These are phyloP conservation scores for Litsea cubeba DNA, from an alignment of 164 flowering plant species.

Conservation along the genomic window DNA sequence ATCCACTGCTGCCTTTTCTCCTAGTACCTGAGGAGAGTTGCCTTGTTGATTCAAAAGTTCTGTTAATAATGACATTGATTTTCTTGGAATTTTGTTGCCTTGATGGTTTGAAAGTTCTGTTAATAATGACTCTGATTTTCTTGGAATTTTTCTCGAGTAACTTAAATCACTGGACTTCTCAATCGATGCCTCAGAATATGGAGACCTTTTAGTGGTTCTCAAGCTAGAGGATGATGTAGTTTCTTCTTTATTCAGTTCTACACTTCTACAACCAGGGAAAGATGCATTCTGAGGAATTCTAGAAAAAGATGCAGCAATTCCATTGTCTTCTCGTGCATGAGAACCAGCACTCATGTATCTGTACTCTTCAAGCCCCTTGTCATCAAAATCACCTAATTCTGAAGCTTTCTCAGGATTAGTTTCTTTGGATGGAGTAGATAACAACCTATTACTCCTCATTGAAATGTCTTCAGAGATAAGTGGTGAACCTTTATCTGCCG, in stretches of 20 bases:
- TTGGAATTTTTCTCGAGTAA: conserved; percentile 37
- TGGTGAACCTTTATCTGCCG: conserved; percentile 13
- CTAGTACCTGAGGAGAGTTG: conserved; percentile 18
- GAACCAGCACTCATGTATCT: conserved; percentile 9
- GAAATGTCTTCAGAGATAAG: conserved; percentile 9
- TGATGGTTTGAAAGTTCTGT: conserved; percentile 21
- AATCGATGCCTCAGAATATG: conserved; percentile 20
- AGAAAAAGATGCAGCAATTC: neutral
- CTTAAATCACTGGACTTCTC: conserved; percentile 19
- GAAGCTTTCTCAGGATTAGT: conserved; percentile 12
- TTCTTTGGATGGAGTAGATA: conserved; percentile 21
- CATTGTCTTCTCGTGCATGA: neutral
- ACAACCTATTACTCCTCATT: conserved; percentile 5
- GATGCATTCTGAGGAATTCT: conserved; percentile 13
- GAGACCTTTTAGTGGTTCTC: conserved; percentile 23
- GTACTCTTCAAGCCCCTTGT: conserved; percentile 13
- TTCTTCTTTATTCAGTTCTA: conserved; percentile 14
- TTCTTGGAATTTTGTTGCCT: conserved; percentile 24
- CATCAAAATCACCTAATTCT: conserved; percentile 12
- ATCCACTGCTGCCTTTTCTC: conserved; percentile 5
- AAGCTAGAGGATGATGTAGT: conserved; percentile 20
- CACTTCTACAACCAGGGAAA: conserved; percentile 11
- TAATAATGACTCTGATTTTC: conserved; percentile 22
- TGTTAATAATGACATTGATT: conserved; percentile 18
- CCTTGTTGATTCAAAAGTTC: conserved; percentile 21